Evolutionary conservation across 2,329 filamentous ascomycete species (phyloP).

Genomic region (Remersonia thermophila): DNA sequence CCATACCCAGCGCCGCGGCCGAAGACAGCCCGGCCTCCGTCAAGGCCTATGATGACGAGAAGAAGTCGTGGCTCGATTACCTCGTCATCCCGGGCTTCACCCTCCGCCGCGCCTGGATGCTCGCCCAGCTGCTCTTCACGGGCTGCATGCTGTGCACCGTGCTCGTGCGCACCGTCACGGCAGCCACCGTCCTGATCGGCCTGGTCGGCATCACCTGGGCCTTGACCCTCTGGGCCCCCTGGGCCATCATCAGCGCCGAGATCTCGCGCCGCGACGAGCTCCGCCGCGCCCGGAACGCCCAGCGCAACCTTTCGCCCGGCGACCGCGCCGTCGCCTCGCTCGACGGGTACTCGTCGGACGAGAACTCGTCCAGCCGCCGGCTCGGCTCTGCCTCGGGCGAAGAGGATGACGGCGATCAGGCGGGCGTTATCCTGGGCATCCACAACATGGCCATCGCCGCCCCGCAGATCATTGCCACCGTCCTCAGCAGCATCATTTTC

Average conservation of each 20-base stretch:
- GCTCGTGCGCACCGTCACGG: slow-evolving; percentile 57
- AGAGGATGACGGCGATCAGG: slow-evolving; percentile 55
- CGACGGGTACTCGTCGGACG: slow-evolving; percentile 20
- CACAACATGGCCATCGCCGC: slow-evolving; percentile 92
- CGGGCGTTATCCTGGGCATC: slow-evolving; percentile 82
- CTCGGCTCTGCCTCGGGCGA: slow-evolving; percentile 22
- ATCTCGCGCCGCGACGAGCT: slow-evolving; percentile 68
- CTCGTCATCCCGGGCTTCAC: slow-evolving; percentile 74
- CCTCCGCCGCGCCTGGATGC: slow-evolving; percentile 75
- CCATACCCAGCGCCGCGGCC: slow-evolving; percentile 22
- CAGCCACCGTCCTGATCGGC: slow-evolving; percentile 65
- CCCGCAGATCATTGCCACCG: slow-evolving; percentile 80
- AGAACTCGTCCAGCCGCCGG: slow-evolving; percentile 17
- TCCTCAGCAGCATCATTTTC: slow-evolving; percentile 77
- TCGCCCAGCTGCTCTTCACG: slow-evolving; percentile 75
- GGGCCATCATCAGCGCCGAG: slow-evolving; percentile 87
- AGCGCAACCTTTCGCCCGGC: slow-evolving; percentile 9
- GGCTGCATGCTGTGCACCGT: slow-evolving; percentile 73
- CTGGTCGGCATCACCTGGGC: slow-evolving; percentile 87
- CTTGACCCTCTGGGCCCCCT: slow-evolving; percentile 85
- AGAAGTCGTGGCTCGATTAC: slow-evolving; percentile 39
- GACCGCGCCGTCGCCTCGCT: slow-evolving; percentile 11
- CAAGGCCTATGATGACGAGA: slow-evolving; percentile 23
- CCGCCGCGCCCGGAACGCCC: slow-evolving; percentile 28
- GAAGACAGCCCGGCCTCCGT: slow-evolving; percentile 21